Percentiles rank a stretch among this genome's conserved stretches.
These are phyloP conservation scores for Cercospora beticola DNA, from an alignment of 2,329 filamentous ascomycete genomes.

Conservation along the genomic window DNA sequence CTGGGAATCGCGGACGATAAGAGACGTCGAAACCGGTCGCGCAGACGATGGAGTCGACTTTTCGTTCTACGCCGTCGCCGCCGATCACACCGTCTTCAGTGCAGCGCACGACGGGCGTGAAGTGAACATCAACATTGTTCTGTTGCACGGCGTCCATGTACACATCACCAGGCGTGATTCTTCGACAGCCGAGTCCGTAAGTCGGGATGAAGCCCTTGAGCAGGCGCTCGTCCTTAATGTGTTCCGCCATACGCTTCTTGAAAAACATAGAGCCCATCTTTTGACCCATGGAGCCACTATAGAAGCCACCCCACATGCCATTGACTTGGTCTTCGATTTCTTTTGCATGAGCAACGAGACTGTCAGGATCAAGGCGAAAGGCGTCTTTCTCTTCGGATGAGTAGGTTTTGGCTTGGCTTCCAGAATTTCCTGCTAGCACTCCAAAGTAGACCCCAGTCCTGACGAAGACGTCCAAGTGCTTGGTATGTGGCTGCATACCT, in stretches of 20 bases:
- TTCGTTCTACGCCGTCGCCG: constrained; percentile 43
- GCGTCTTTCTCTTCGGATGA: constrained; percentile 43
- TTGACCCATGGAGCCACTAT: constrained; percentile 45
- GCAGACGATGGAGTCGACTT: constrained; percentile 47
- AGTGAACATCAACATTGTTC: constrained; percentile 53
- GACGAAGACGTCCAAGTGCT: constrained; percentile 50
- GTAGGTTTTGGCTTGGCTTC: constrained; percentile 46
- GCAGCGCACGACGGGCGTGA: constrained; percentile 47
- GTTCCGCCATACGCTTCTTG: constrained; percentile 48
- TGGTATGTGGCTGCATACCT: constrained; percentile 48
- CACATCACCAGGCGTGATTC: constrained; percentile 52
- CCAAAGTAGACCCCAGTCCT: constrained; percentile 46
- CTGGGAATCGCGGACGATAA: constrained; percentile 45
- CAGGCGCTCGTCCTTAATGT: constrained; percentile 53
- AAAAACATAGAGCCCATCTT: constrained; percentile 42
- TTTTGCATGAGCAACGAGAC: constrained; percentile 44
- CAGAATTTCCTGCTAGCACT: constrained; percentile 48
- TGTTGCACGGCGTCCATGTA: constrained; percentile 54
- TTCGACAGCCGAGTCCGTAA: constrained; percentile 48
- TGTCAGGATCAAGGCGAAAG: constrained; percentile 45
- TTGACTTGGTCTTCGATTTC: constrained; percentile 45
- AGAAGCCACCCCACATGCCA: constrained; percentile 49
- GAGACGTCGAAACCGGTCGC: constrained; percentile 48
- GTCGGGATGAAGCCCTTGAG: constrained; percentile 50
- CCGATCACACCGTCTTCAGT: constrained; percentile 50